A percentile compares a stretch with the other conserved stretches of the same genome.
These are phyloP conservation scores for Nicotiana paniculata DNA, from an alignment of 257 asterid species.

Conservation along the genomic window DNA sequence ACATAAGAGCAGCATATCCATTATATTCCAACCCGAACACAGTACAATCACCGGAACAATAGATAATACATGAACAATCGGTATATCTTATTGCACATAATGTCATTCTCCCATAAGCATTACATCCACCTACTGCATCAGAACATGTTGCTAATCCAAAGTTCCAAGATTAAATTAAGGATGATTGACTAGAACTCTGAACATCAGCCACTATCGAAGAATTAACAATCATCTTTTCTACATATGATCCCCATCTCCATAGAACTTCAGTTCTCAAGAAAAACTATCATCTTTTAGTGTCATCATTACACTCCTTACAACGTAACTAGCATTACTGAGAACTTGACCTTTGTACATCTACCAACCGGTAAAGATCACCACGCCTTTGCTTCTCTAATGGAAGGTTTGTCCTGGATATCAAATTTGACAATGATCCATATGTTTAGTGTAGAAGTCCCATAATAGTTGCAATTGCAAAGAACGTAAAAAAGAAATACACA, in stretches of 20 bases:
- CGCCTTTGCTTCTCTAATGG: slow-evolving; percentile 89
- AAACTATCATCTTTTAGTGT: background rate
- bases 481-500: background rate
- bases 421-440: background rate
- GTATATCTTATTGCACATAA: background rate
- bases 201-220: background rate
- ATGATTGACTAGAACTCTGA: background rate
- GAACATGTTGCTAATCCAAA: background rate
- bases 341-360: slow-evolving; percentile 62
- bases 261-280: background rate
- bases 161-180: background rate
- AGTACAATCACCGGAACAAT: background rate
- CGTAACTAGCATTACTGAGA: slow-evolving; percentile 21
- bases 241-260: background rate
- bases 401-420: slow-evolving; percentile 54
- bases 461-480: background rate
- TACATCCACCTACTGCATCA: background rate
- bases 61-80: background rate
- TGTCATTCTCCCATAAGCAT: background rate
- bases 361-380: slow-evolving; percentile 92
- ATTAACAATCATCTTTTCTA: background rate
- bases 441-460: background rate
- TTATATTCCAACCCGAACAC: background rate
- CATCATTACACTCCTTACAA: background rate
- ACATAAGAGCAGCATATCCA: background rate